These are phyloP conservation scores for Globisporangium iwayamae DNA, from an alignment of 352 stramenopile species.

Conservation along the genomic window DNA sequence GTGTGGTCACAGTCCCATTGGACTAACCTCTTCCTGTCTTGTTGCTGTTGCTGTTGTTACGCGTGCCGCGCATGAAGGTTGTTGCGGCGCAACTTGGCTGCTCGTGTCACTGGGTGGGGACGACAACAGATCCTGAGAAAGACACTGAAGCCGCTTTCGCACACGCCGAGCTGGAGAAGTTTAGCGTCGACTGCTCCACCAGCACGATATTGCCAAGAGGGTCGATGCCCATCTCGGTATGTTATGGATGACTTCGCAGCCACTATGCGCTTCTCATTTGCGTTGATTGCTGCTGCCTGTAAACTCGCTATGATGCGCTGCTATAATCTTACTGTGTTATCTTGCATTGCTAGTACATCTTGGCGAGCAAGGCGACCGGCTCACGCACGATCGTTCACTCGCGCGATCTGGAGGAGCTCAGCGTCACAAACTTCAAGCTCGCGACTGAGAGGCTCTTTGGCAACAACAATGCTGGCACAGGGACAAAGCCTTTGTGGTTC, in stretches of 20 bases:
- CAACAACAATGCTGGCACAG: background rate
- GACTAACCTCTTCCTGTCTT: background rate
- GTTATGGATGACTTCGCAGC: background rate
- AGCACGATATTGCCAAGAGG: slow-evolving; percentile 36
- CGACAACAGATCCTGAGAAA: slow-evolving; percentile 42
- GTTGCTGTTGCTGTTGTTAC: background rate
- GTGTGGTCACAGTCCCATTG: background rate
- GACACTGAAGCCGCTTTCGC: slow-evolving; percentile 60
- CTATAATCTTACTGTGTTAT: background rate
- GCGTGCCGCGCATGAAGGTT: slow-evolving; percentile 23
- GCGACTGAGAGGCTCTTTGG: slow-evolving; percentile 23
- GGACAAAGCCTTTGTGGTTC: slow-evolving; percentile 31
- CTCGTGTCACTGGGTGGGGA: slow-evolving; percentile 57
- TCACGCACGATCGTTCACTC: slow-evolving; percentile 73
- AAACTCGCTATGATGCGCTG: too few relatives aligned
- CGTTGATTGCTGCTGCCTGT: too few relatives aligned
- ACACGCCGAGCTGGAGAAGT: slow-evolving; percentile 34
- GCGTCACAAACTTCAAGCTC: slow-evolving; percentile 31
- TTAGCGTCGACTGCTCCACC: slow-evolving; percentile 44
- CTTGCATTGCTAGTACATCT: slow-evolving; percentile 45
- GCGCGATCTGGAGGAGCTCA: slow-evolving; percentile 53
- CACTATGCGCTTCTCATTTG: background rate
- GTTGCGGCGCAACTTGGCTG: slow-evolving; percentile 57
- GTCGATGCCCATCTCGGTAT: slow-evolving; percentile 61
- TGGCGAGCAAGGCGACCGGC: slow-evolving; percentile 56